Evolutionary conservation across 2,329 filamentous ascomycete genomes (phyloP), one percentile per base, ranked within the genome.

Genomic region (Fusarium bulbicola): DNA sequence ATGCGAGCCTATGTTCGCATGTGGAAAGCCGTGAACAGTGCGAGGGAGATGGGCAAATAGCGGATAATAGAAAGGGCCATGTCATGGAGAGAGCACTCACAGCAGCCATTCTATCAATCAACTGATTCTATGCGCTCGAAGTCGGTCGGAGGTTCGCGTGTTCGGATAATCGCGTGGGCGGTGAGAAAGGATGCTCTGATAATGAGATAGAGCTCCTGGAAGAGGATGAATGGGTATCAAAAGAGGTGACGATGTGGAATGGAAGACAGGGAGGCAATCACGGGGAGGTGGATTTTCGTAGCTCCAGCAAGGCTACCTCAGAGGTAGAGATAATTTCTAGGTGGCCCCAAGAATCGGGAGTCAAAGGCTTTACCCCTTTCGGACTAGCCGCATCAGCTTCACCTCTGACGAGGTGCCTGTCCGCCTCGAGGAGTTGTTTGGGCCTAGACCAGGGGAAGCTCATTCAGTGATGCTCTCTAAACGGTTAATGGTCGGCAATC

Each of bases 51-150:
- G 58, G 57, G 42, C 50, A 68, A 57, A 59, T 70, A 59, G 62
- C 63, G 52, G 63, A 58, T 66, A 37, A 66, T 68, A 58, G 63
- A 74, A 74, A 56, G 67, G 61, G 59, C 73, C 58, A 72, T 66
- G 45, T 65, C 60, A 64, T 69, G 30, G 46, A 75, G 62, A 70
- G 59, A 63, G 67, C 58, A 83, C 82, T 82, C 80, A 84, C 82
- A 81, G 82, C 80, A 82, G 82, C 82, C 82, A 84, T 84, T 81
- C 82, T 84, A 80, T 80, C 77, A 76, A 74, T 76, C 74, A 78
- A 78, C 76, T 77, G 73, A 77, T 78, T 73, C 74, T 74, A 74
- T 76, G 73, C 73, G 74, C 74, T 77, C 76, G 74, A 69, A 66
- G 65, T 67, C 68, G 73, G 61, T 77, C 68, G 66, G 58, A 26